Base-by-base conservation (phyloP, 208 protist genomes). In the Phytomonas sp. region DNA sequence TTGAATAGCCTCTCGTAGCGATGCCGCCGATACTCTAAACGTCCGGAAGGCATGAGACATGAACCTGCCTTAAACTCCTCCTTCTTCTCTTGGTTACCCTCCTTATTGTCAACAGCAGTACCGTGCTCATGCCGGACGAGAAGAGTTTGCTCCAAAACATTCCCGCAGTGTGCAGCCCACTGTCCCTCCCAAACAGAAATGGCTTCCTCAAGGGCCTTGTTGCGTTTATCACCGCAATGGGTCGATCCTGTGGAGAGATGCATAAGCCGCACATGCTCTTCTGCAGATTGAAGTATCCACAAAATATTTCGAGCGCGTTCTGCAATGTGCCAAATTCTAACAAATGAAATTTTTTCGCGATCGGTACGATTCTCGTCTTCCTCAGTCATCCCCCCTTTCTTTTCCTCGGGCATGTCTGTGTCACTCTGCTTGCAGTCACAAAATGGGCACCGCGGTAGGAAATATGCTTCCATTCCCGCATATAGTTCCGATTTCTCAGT, bases 231-330 rank as follows among this genome's bases (percentile, higher is more conserved):
- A 26, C 45, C 0, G 45, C 16, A 23, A 56, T 56, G 45, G 45
- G 19, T 19, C 45, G 45, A 26, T 23, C 23, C 26, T 19, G 16
- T 56, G 6, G 45, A 4, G 0, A 56, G 45, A 56, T 56, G 19
- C 45, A 56, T 56, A 23, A 56, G 19, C 16, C 45, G 45, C 45
- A 56, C 45, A 56, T 56, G 45, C 45, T 56, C 45, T 26, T 56
- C 45, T 56, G 19, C 45, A 7, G 45, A 56, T 26, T 56, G 45
- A 56, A 56, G 45, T 19, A 56, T 56, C 45, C 45, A 56, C 19
- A 56, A 56, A 56, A 56, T 56, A 56, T 56, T 56, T 23, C 45
- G 45, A 56, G 45, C 45, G 26, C 45, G 45, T 7, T 56, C 45
- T 56, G 45, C 45, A 56, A 26, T 19, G 45, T 56, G 11, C 45